Evolutionary conservation across 2,329 filamentous ascomycete genomes (phyloP), one percentile per base, ranked within the genome.

Genomic region (Rhynchosporium agropyri): DNA sequence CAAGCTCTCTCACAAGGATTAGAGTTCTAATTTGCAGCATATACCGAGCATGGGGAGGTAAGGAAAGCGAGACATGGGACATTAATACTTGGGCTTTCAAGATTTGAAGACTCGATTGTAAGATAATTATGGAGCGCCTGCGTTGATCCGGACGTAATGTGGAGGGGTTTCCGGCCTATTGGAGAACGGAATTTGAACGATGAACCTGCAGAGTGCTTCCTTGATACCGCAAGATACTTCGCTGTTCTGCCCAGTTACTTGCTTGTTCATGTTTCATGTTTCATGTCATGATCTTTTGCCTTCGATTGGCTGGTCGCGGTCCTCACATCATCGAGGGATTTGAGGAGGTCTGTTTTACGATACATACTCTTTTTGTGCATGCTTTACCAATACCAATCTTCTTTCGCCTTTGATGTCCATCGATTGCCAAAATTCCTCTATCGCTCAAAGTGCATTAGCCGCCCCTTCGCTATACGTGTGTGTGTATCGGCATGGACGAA

Each of bases 1-100:
- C 67, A 84, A 83, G 74, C 75, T 84, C 45, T 65, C 65, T 45
- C 64, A 71, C 62, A 74, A 74, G 64, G 67, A 75, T 43, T 66
- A 70, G 61, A 49, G 45, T 15, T 43, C 10, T 15, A 6, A n/a
- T 40, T 29, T 20, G 15, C 46, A 51, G 9, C n/a, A 51, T n/a
- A 38, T 51, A 31, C 13, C 20, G 36, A 31, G 57, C 28, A 33
- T 51, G 26, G 33, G 36, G 26, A 51, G 29, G 20, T 28, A 29
- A 40, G 49, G 12, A 28, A 33, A 20, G 40, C 38, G 49, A 64
- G 53, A 33, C 51, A 45, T 29, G 55, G 51, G 63, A 43, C 31
- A 53, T 53, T 63, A 64, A 63, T 64, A 42, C 53, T 61, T 58
- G 60, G 62, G 49, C 61, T 53, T 40, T 20, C 29, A 50, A 29